A percentile compares a stretch with the other conserved stretches of the same genome.
phyloP scores from a whole-genome alignment of 192 early-diverging fungal genomes.

The Coemansia sp. region DNA sequence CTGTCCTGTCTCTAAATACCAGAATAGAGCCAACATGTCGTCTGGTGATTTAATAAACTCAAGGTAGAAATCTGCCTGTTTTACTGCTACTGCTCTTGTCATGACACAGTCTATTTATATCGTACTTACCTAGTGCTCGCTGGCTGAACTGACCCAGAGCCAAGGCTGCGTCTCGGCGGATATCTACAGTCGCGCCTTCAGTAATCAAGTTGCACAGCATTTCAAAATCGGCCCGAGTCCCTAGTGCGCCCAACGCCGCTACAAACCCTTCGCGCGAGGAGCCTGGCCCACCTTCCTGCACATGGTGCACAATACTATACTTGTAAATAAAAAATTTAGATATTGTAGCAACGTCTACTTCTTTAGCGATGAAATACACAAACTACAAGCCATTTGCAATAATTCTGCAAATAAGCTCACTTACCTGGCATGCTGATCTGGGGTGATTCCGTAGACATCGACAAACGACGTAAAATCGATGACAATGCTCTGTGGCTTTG shows the following conservation, averaged over 20 bases:
- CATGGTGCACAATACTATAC: slow-evolving; percentile 26
- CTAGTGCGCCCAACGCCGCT: slow-evolving; percentile 36
- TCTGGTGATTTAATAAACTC: neutral
- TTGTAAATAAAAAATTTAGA: neutral
- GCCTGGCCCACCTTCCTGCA: slow-evolving; percentile 26
- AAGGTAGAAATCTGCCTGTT: neutral
- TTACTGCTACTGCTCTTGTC: neutral
- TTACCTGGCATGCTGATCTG: slow-evolving; percentile 34
- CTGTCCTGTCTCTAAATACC: neutral
- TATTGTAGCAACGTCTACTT: neutral
- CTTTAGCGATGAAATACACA: neutral
- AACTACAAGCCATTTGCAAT: neutral
- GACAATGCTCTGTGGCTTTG: slow-evolving; percentile 19
- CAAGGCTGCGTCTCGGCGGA: slow-evolving; percentile 34
- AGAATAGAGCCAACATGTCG: neutral
- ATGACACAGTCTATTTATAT: neutral
- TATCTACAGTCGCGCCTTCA: slow-evolving; percentile 30
- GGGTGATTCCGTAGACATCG: slow-evolving; percentile 26
- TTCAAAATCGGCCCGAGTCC: slow-evolving; percentile 12
- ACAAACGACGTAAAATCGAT: slow-evolving; percentile 36
- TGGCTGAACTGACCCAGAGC: slow-evolving; percentile 34
- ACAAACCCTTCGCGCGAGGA: slow-evolving; percentile 44
- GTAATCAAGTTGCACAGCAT: slow-evolving; percentile 21
- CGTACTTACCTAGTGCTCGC: slow-evolving; percentile 21
- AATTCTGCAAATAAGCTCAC: neutral